Base-by-base conservation (phyloP, 108 stramenopile genomes). In the Stephanodiscus triporus region DNA sequence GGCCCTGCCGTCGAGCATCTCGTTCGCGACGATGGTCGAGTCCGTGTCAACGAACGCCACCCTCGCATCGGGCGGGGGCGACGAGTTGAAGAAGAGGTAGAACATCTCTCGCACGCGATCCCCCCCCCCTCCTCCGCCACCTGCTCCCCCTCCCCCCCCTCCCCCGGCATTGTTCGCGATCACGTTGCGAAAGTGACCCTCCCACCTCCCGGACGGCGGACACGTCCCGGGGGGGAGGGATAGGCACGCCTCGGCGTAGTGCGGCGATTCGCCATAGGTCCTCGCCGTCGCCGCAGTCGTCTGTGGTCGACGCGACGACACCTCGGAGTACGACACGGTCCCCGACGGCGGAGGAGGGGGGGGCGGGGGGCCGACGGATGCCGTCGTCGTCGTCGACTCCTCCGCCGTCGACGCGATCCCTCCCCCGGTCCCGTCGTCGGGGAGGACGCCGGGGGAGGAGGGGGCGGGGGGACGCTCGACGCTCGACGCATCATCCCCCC, bases 131-230 rank as follows among this genome's bases (percentile, higher is more conserved):
- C 32, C 32, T 5, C 32, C 32, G 4, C 32, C 32, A 2, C 32
- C 32, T 2, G 30, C 27, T 57, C n/a, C n/a, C n/a, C n/a, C n/a
- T 37, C 58, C 19, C 16, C 58, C 29, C 32, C 29, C 27, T 34
- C 47, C 17, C 1, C 62, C 40, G 20, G 51, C 19, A n/a, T 53
- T 37, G 63, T 67, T 68, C 0, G 75, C 48, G 0, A 69, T 54
- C 11, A 77, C 72, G 62, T 91, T 95, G 72, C 91, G 86, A 68
- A 95, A 95, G 70, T 88, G 78, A 17, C 94, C 94, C 50, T 83
- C 84, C 90, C 89, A 95, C 37, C 60, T 61, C 24, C 94, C 94
- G 26, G 82, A 81, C 2, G 60, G 24, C 6, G 94, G 90, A 55
- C 90, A 89, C 16, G 76, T 67, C 22, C 68, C 38, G 2, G 55